Evolutionary conservation across 805 yeast species (phyloP), one percentile per base, ranked within the genome.

Genomic region (Kuraishia ogatae): DNA sequence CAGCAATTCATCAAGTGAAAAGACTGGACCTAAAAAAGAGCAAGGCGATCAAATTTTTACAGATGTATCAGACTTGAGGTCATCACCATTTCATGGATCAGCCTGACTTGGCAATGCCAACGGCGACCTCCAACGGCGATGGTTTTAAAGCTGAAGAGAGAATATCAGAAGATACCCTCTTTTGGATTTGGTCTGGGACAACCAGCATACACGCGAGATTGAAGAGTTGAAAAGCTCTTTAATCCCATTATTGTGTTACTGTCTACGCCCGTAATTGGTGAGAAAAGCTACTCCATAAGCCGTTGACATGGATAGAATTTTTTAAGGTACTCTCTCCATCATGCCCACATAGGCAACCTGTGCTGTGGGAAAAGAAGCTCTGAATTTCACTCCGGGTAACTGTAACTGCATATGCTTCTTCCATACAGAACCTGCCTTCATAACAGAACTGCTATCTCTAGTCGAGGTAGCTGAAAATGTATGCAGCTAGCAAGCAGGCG

Each of bases 111-210:
- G 61, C 54, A 64, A 63, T 66, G 64, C 71, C 71, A 74, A 78
- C 77, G 85, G 89, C 90, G 85, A 86, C 96, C 96, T 89, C 91
- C 71, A 85, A 85, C 89, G 82, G 92, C 96, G 90, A 90, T 90
- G 97, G 97, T 90, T 90, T 90, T 90, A 89, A 87, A 85, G 89
- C 82, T 84, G 94, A 62, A 54, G 35, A 21, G 28, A 49, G 26
- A 35, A 35, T 15, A 35, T 35, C 43, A 5, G 15, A 13, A 11
- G 43, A 35, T 35, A 35, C 13, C 43, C 39, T 22, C 15, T 35
- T 29, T 24, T 43, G 46, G 39, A 54, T 51, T 49, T 43, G 50
- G 50, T 61, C 61, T 56, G 53, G 58, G 53, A 55, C 59, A 53
- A 39, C 59, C 64, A 59, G 64, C 63, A 66, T 59, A 61, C 62